Percentiles rank a stretch among this genome's conserved stretches.
These are phyloP conservation scores for Cercospora beticola DNA, from an alignment of 2,329 filamentous ascomycete species.

Conservation along the genomic window DNA sequence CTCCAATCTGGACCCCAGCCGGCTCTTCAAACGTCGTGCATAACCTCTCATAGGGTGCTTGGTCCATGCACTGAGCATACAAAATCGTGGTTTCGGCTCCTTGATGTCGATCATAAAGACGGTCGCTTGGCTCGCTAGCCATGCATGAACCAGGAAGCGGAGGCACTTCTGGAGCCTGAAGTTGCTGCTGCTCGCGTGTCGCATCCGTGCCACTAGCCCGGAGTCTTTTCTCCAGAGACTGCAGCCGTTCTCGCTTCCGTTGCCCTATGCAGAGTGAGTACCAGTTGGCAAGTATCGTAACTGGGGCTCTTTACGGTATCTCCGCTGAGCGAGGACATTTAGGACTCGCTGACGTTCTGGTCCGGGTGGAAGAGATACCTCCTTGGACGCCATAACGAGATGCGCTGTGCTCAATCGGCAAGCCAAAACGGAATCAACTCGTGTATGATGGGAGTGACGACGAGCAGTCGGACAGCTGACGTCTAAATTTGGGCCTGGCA, in stretches of 20 bases:
- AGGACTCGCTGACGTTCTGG: not conserved
- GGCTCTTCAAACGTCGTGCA: not conserved
- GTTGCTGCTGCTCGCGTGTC: not conserved
- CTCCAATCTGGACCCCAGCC: not conserved
- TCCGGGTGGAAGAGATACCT: not conserved
- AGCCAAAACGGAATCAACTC: not conserved
- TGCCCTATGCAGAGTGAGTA: not conserved
- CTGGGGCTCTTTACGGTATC: not conserved
- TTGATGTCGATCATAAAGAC: not conserved
- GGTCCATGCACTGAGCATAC: not conserved
- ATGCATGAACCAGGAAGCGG: not conserved
- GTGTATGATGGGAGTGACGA: not conserved
- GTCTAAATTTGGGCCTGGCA: not conserved
- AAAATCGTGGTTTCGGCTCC: not conserved
- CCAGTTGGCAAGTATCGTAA: not conserved
- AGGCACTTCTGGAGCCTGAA: not conserved
- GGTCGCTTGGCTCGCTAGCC: not conserved
- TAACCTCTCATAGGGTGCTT: not conserved
- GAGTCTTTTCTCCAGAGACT: not conserved
- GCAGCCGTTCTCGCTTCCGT: not conserved
- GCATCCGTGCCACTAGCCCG: not conserved
- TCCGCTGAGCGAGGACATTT: not conserved
- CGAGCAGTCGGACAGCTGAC: not conserved
- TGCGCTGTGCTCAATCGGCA: not conserved
- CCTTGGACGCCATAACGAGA: not conserved